Evolutionary conservation across 2,329 filamentous ascomycete genomes (phyloP).

Genomic region (Fonsecaea pedrosoi): DNA sequence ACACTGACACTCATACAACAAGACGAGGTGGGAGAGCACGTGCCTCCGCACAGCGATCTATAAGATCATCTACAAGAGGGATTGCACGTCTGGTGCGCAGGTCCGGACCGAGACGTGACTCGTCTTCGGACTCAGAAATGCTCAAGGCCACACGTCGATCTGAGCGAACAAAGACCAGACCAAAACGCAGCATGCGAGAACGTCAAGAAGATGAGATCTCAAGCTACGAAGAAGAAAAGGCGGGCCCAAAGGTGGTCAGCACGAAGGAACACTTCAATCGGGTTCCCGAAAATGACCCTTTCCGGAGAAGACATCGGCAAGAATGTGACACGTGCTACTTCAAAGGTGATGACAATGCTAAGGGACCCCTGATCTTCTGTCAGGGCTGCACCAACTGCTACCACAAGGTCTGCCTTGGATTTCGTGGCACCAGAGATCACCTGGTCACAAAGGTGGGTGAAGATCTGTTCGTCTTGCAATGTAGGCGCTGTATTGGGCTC

Average conservation of each 20-base stretch:
- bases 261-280: slow-evolving; percentile 76
- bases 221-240: slow-evolving; percentile 47
- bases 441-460: slow-evolving; percentile 82
- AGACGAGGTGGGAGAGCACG: slow-evolving; percentile 29
- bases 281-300: slow-evolving; percentile 67
- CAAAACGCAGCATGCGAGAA: slow-evolving; percentile 55
- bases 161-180: slow-evolving; percentile 41
- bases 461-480: slow-evolving; percentile 85
- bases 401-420: slow-evolving; percentile 82
- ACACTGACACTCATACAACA: slow-evolving; percentile 25
- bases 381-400: slow-evolving; percentile 88
- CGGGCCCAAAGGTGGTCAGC: slow-evolving; percentile 63
- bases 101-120: slow-evolving; percentile 12
- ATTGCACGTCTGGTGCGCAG: slow-evolving; percentile 1
- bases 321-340: slow-evolving; percentile 74
- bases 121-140: slow-evolving; percentile 26
- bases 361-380: slow-evolving; percentile 79
- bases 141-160: slow-evolving; percentile 45
- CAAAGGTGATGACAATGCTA: slow-evolving; percentile 60
- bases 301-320: slow-evolving; percentile 72
- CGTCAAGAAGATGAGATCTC: slow-evolving; percentile 57
- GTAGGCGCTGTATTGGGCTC: slow-evolving; percentile 78
- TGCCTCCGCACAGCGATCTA: slow-evolving; percentile 19
- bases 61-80: slow-evolving; percentile 8
- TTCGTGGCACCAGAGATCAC: slow-evolving; percentile 77